Evolutionary conservation across 129 eudicot genomes (phyloP).

Genomic region (Pseudognaphalium luteoalbum): DNA sequence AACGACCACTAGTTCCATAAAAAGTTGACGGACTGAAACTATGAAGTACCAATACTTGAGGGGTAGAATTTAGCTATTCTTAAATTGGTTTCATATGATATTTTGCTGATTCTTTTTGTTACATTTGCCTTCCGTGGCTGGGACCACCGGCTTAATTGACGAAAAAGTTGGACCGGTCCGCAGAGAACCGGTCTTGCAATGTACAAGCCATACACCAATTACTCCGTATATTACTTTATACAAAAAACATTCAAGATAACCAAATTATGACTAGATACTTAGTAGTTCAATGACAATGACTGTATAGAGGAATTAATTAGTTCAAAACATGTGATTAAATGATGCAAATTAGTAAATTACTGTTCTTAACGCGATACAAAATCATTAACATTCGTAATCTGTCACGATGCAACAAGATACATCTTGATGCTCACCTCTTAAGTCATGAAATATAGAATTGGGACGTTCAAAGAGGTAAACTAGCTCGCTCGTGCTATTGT

Average conservation of each 20-base stretch:
- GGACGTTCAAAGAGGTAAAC: not conserved
- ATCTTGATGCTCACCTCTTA: not conserved
- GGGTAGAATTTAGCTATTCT: not conserved
- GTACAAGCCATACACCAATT: not conserved
- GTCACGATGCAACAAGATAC: not conserved
- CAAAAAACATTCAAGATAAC: not conserved
- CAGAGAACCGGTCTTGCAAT: slow-evolving; percentile 17
- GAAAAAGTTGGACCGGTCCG: not conserved
- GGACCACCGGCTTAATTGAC: slow-evolving; percentile 13
- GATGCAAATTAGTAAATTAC: not conserved
- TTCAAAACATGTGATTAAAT: not conserved
- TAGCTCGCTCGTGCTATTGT: not conserved
- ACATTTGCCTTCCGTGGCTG: not conserved
- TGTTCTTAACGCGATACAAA: not conserved
- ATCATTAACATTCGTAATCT: not conserved
- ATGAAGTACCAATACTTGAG: not conserved
- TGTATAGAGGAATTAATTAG: not conserved
- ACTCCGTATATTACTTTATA: not conserved
- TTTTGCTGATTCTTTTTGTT: not conserved
- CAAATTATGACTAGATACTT: too few relatives aligned
- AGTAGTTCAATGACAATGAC: too few relatives aligned
- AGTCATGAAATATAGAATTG: not conserved
- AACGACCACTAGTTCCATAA: not conserved
- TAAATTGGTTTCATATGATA: too few relatives aligned
- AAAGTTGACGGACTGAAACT: slow-evolving; percentile 19